A percentile compares a stretch with the other conserved stretches of the same genome.
Evolutionary conservation across 2,329 filamentous ascomycete species (phyloP).

Genomic region (Ophiostoma populinum): DNA sequence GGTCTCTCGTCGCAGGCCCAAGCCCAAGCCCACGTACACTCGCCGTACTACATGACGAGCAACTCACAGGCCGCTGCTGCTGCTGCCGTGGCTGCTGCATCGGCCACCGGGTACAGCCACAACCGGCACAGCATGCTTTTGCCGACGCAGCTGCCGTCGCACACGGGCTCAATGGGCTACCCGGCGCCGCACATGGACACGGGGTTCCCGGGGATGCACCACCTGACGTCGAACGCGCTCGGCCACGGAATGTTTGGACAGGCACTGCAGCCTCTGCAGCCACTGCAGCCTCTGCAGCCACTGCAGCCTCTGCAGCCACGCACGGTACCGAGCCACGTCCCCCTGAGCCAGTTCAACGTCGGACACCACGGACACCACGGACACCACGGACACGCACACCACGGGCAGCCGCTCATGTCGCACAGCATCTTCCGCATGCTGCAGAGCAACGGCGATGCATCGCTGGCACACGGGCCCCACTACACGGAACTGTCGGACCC

Average conservation of each 20-base stretch:
- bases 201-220: slow-evolving; percentile 5
- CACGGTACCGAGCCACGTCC: slow-evolving; percentile 6
- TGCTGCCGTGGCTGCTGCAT: too few species aligned
- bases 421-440: slow-evolving; percentile 58
- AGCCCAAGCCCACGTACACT: too few species aligned
- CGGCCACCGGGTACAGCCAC: slow-evolving; percentile 17
- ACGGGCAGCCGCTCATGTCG: slow-evolving; percentile 44
- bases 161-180: slow-evolving; percentile 16
- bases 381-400: slow-evolving; percentile 33
- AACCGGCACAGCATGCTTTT: slow-evolving; percentile 42
- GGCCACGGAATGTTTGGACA: background rate
- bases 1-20: too few species aligned
- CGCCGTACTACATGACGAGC: too few species aligned
- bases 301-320: slow-evolving; percentile 6
- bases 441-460: slow-evolving; percentile 56
- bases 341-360: slow-evolving; percentile 14
- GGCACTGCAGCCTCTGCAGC: slow-evolving; percentile 5
- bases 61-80: too few species aligned
- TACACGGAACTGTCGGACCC: slow-evolving; percentile 59
- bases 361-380: slow-evolving; percentile 25
- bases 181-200: slow-evolving; percentile 7
- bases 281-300: slow-evolving; percentile 4
- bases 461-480: slow-evolving; percentile 47
- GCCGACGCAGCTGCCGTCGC: slow-evolving; percentile 34
- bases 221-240: background rate